Conservation (phyloP, 116 monocot species). For the Cymodocea nodosa region DNA sequence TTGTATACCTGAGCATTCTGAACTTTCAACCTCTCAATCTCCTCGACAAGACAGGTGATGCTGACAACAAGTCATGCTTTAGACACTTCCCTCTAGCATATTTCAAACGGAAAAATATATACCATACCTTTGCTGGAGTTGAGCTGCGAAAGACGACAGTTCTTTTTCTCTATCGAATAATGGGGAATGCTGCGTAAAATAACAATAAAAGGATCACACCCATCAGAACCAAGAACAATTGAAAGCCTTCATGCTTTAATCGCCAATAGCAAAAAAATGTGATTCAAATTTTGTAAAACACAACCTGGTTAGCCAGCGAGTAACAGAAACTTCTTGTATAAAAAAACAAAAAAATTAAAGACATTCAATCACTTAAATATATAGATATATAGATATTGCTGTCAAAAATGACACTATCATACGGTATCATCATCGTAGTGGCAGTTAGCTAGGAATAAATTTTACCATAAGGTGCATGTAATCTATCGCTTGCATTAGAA, state of each 20-base stretch:
- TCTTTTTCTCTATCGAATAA: slow-evolving; percentile 10
- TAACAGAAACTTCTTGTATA: background rate
- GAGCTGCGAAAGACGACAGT: slow-evolving; percentile 7
- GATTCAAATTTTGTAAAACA: too few species aligned
- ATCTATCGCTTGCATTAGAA: too few species aligned
- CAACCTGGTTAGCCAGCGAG: background rate
- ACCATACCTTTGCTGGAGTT: slow-evolving; percentile 18
- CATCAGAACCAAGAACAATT: background rate
- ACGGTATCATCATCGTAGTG: too few species aligned
- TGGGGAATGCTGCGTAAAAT: slow-evolving; percentile 7
- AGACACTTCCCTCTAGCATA: background rate
- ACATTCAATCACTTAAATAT: too few species aligned
- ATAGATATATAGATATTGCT: too few species aligned
- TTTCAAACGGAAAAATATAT: background rate
- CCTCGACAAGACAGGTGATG: slow-evolving; percentile 10
- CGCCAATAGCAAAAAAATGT: background rate
- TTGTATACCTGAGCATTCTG: slow-evolving; percentile 20
- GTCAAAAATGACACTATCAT: too few species aligned
- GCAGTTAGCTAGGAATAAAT: too few species aligned
- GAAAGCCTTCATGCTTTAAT: background rate
- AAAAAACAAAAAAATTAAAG: background rate
- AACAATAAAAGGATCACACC: background rate
- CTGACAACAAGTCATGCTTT: slow-evolving; percentile 7
- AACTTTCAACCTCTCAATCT: slow-evolving; percentile 12
- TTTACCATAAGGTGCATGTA: too few species aligned